Conservation (phyloP, 225 moss, liverwort and hornwort species). For the Straminergon stramineum region DNA sequence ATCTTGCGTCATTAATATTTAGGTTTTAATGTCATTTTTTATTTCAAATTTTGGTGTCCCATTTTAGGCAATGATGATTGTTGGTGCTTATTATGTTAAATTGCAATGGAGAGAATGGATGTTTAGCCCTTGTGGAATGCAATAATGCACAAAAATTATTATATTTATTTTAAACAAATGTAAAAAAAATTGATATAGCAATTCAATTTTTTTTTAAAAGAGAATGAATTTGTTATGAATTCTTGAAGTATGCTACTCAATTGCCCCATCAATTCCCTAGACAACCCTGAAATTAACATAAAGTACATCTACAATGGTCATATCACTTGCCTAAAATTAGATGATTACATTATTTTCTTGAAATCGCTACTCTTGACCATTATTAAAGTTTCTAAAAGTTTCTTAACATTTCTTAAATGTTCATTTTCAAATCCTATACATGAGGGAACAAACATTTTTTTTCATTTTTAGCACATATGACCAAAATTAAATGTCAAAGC, state of each 20-base stretch:
- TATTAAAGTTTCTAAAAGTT: too few species aligned
- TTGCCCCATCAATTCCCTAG: fast-evolving
- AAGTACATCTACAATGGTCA: background rate
- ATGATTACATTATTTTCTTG: background rate
- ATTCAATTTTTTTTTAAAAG: too few species aligned
- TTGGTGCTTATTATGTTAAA: fast-evolving
- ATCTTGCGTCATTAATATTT: fast-evolving
- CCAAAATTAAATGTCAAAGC: fast-evolving
- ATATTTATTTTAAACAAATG: background rate
- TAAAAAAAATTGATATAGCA: background rate
- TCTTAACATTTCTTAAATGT: background rate
- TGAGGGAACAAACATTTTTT: fast-evolving
- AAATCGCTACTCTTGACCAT: background rate
- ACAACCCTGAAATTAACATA: fast-evolving
- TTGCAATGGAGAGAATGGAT: background rate
- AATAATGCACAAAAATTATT: background rate
- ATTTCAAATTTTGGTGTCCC: background rate
- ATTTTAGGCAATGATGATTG: background rate
- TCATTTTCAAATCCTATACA: background rate
- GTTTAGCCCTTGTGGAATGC: too few species aligned
- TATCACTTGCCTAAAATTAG: fast-evolving
- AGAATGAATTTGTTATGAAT: background rate
- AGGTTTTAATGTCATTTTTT: background rate
- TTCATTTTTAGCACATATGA: too few species aligned
- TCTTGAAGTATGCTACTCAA: too few species aligned